Conservation (phyloP, 2,329 filamentous ascomycete species). For the Hysterium pulicare region DNA sequence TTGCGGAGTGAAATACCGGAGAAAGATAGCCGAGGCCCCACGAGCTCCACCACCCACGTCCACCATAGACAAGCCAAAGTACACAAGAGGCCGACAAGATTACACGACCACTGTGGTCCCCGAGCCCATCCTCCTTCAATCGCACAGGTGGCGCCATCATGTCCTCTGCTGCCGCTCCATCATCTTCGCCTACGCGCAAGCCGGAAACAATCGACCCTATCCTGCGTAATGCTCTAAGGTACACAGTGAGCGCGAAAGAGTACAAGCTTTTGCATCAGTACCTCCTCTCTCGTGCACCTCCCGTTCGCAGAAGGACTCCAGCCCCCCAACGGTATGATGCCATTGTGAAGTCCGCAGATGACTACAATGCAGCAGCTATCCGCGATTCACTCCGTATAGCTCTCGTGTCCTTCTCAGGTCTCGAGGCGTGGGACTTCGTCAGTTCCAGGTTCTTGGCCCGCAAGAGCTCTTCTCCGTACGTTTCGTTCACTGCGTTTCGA, state of each 20-base stretch:
- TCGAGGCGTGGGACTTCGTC: constrained; percentile 48
- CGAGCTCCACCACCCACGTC: too few relatives aligned
- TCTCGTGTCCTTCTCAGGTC: constrained; percentile 39
- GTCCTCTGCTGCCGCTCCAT: constrained; percentile 26
- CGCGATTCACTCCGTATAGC: constrained; percentile 46
- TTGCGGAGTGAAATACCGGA: too few relatives aligned
- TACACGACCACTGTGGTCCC: background rate
- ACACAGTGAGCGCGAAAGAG: constrained; percentile 78
- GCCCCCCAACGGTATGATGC: constrained; percentile 51
- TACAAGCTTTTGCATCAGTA: constrained; percentile 83
- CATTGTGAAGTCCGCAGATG: constrained; percentile 45
- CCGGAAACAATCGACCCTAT: constrained; percentile 59
- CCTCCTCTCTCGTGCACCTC: constrained; percentile 68
- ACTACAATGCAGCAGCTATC: constrained; percentile 48
- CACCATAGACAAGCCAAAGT: too few relatives aligned
- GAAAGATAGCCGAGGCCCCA: too few relatives aligned
- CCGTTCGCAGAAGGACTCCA: constrained; percentile 54
- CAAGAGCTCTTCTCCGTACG: constrained; percentile 24
- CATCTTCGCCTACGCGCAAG: constrained; percentile 25
- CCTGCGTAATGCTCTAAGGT: constrained; percentile 79
- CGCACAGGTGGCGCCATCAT: constrained; percentile 18
- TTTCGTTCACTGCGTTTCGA: background rate
- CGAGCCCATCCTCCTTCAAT: background rate
- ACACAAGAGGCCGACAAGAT: too few relatives aligned
- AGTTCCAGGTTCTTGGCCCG: constrained; percentile 34